These are phyloP conservation scores for Clonostachys sp. DNA, from an alignment of 2,329 filamentous ascomycete genomes.

Conservation along the genomic window DNA sequence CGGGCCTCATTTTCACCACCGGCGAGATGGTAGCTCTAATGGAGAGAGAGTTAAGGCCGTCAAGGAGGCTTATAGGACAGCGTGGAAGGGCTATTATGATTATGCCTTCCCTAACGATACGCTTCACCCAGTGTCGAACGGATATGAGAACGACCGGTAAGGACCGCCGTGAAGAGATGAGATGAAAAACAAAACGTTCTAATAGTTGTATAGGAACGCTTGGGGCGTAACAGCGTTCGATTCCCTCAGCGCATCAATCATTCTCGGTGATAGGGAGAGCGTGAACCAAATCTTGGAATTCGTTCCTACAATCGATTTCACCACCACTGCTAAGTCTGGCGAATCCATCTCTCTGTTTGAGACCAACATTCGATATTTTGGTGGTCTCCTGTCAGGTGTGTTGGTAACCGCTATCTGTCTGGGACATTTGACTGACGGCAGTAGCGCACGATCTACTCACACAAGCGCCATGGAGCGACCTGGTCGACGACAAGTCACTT, in stretches of 20 bases:
- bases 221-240: slow-evolving; percentile 85
- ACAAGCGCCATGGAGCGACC: slow-evolving; percentile 54
- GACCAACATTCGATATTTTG: slow-evolving; percentile 85
- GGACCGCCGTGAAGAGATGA: background rate
- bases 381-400: slow-evolving; percentile 69
- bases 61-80: background rate
- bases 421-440: too few relatives aligned
- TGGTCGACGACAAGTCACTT: slow-evolving; percentile 35
- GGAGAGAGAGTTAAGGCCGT: background rate
- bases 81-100: background rate
- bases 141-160: background rate
- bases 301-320: slow-evolving; percentile 68
- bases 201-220: slow-evolving; percentile 53
- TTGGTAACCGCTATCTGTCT: background rate
- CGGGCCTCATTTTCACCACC: background rate
- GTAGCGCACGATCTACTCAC: slow-evolving; percentile 63
- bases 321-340: slow-evolving; percentile 37
- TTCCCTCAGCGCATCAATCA: slow-evolving; percentile 71
- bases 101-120: slow-evolving; percentile 1
- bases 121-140: background rate
- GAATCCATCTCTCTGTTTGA: slow-evolving; percentile 74
- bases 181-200: background rate
- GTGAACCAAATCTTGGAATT: slow-evolving; percentile 68
- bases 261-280: slow-evolving; percentile 67
- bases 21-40: background rate